Evolutionary conservation across 2,329 filamentous ascomycete genomes (phyloP).

Genomic region (Dothideomycetes sp.): DNA sequence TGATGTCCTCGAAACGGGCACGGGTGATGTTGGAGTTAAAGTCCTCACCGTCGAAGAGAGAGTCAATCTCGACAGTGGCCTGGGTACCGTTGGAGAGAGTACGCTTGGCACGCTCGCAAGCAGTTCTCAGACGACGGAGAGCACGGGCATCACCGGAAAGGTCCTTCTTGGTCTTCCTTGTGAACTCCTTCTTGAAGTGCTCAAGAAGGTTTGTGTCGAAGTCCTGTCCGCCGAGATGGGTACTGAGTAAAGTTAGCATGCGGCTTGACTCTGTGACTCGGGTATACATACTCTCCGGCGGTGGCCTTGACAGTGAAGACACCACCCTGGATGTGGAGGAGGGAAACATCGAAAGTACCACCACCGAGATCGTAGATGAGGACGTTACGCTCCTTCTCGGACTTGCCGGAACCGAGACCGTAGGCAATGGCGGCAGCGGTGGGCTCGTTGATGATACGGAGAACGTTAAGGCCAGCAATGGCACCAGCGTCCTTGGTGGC

Average conservation of each 20-base stretch:
- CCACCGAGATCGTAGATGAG: slow-evolving; percentile 99
- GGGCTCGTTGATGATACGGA: slow-evolving; percentile 99
- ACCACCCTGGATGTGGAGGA: slow-evolving; percentile 97
- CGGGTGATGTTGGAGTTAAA: slow-evolving; percentile 96
- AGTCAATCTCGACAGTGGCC: slow-evolving; percentile 97
- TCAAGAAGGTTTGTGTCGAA: slow-evolving; percentile 95
- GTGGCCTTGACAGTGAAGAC: slow-evolving; percentile 99
- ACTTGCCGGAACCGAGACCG: slow-evolving; percentile 86
- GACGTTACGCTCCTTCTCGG: slow-evolving; percentile 93
- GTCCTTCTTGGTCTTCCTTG: slow-evolving; percentile 67
- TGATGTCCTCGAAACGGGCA: slow-evolving; percentile 97
- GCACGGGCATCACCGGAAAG: slow-evolving; percentile 79
- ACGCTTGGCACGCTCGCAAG: slow-evolving; percentile 99
- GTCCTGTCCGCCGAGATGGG: slow-evolving; percentile 89
- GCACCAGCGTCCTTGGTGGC: slow-evolving; percentile 98
- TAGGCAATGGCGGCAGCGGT: slow-evolving; percentile 97
- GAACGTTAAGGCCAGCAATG: slow-evolving; percentile 93
- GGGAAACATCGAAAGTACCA: slow-evolving; percentile 99
- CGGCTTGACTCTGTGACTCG: no score
- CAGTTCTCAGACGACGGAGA: slow-evolving; percentile 89
- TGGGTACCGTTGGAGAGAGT: slow-evolving; percentile 95
- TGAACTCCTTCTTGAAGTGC: slow-evolving; percentile 95
- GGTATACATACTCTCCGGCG: no score
- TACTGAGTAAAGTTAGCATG: no score
- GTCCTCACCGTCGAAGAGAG: slow-evolving; percentile 94